These are phyloP conservation scores for Pichia sp. DNA, from an alignment of 1,139 yeast genomes.

Conservation along the genomic window DNA sequence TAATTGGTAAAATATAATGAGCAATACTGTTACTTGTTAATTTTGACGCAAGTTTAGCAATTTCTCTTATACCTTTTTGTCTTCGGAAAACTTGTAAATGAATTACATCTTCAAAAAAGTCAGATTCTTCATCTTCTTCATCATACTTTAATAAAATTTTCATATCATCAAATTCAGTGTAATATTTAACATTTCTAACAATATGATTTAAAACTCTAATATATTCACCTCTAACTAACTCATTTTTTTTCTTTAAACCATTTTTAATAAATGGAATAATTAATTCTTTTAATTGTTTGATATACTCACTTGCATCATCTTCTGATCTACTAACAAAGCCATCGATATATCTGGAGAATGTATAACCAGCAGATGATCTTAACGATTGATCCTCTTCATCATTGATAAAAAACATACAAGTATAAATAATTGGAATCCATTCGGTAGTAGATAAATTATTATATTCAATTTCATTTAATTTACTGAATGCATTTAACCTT, in stretches of 20 bases:
- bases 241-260: conserved; percentile 62
- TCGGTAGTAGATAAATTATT: conserved; percentile 42
- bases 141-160: conserved; percentile 40
- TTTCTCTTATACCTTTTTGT: conserved; percentile 68
- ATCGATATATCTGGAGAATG: conserved; percentile 63
- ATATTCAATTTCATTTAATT: conserved; percentile 54
- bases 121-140: conserved; percentile 74
- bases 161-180: conserved; percentile 60
- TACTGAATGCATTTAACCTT: conserved; percentile 61
- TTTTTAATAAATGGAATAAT: conserved; percentile 60
- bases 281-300: conserved; percentile 44
- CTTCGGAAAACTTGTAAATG: conserved; percentile 87
- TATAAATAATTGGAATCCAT: conserved; percentile 76
- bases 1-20: conserved; percentile 75
- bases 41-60: conserved; percentile 37
- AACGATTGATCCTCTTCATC: conserved; percentile 78
- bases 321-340: conserved; percentile 36
- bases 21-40: conserved; percentile 59
- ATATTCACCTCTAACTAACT: conserved; percentile 65
- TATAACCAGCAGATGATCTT: conserved; percentile 68
- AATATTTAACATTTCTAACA: conserved; percentile 46
- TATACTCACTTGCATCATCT: conserved; percentile 30
- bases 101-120: conserved; percentile 71
- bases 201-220: conserved; percentile 59
- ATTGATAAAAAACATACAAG: conserved; percentile 62